Percentiles rank a stretch among this genome's conserved stretches.
phyloP scores from a whole-genome alignment of 1,284 basidiomycete genomes.

The Microbotryum lychnidis-dioicae region DNA sequence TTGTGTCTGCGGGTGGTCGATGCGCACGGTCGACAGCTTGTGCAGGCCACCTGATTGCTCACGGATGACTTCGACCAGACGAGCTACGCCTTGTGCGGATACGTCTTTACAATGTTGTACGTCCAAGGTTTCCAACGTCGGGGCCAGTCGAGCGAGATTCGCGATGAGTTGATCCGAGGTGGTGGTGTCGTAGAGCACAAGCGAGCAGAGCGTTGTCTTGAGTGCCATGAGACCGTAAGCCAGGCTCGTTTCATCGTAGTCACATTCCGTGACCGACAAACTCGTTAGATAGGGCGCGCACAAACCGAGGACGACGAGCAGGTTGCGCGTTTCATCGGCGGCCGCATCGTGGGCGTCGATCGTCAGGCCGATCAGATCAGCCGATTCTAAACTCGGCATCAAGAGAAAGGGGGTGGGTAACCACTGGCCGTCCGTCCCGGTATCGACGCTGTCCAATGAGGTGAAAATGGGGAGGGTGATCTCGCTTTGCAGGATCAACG shows the following conservation, averaged over 20 bases:
- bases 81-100: slow-evolving; percentile 22
- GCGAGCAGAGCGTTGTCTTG: background rate
- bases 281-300: slow-evolving; percentile 10
- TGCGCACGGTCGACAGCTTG: slow-evolving; percentile 8
- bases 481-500: background rate
- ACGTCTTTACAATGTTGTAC: slow-evolving; percentile 8
- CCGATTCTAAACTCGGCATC: slow-evolving; percentile 16
- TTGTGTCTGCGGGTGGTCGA: slow-evolving; percentile 4
- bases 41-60: slow-evolving; percentile 6
- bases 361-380: background rate
- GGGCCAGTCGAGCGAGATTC: slow-evolving; percentile 11
- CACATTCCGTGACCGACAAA: background rate
- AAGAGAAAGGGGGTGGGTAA: slow-evolving; percentile 15
- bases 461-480: slow-evolving; percentile 15
- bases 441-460: slow-evolving; percentile 2
- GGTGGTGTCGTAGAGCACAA: slow-evolving; percentile 15
- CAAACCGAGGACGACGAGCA: slow-evolving; percentile 13
- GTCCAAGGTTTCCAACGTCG: slow-evolving; percentile 12
- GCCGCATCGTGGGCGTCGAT: slow-evolving; percentile 8
- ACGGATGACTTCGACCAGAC: slow-evolving; percentile 21
- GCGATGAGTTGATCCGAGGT: slow-evolving; percentile 18
- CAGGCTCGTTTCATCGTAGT: slow-evolving; percentile 3
- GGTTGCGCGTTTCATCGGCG: background rate
- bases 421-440: background rate
- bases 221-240: slow-evolving; percentile 14